Conservation (phyloP, 768 basidiomycete genomes). For the Kwoniella dendrophila region DNA sequence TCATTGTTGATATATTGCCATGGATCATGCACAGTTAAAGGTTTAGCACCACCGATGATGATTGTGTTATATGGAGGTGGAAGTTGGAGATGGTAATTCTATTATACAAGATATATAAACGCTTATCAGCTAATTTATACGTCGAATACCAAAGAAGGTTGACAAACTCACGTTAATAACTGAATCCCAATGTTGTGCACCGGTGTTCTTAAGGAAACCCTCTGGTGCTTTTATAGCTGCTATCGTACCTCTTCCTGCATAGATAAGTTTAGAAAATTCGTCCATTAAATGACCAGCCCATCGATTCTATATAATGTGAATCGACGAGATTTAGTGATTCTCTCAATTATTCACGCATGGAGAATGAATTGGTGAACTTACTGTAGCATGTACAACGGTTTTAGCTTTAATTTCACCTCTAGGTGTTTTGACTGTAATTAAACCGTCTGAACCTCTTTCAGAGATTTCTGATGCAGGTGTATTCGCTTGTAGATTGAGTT, state of each 20-base stretch:
- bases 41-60: conserved; percentile 40
- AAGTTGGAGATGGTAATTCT: conserved; percentile 31
- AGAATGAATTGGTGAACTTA: neutral
- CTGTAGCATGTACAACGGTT: conserved; percentile 29
- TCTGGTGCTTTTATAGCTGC: conserved; percentile 31
- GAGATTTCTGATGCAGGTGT: conserved; percentile 21
- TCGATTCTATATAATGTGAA: conserved; percentile 24
- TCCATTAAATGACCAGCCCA: conserved; percentile 28
- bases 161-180: conserved; percentile 29
- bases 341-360: too few species aligned
- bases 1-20: conserved; percentile 21
- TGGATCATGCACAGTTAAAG: conserved; percentile 19
- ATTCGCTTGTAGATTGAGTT: conserved; percentile 29
- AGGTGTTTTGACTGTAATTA: conserved; percentile 22
- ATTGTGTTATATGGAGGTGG: conserved; percentile 31
- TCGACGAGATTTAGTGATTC: neutral
- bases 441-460: conserved; percentile 21
- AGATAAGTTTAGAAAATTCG: conserved; percentile 26
- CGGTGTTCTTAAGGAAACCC: conserved; percentile 22
- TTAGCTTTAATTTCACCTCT: conserved; percentile 24
- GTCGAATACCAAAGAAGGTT: neutral
- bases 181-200: conserved; percentile 32
- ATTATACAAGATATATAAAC: neutral
- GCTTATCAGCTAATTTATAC: neutral
- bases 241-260: conserved; percentile 27